These are phyloP conservation scores for Ascochyta fabae DNA, from an alignment of 2,329 filamentous ascomycete genomes.

Conservation along the genomic window DNA sequence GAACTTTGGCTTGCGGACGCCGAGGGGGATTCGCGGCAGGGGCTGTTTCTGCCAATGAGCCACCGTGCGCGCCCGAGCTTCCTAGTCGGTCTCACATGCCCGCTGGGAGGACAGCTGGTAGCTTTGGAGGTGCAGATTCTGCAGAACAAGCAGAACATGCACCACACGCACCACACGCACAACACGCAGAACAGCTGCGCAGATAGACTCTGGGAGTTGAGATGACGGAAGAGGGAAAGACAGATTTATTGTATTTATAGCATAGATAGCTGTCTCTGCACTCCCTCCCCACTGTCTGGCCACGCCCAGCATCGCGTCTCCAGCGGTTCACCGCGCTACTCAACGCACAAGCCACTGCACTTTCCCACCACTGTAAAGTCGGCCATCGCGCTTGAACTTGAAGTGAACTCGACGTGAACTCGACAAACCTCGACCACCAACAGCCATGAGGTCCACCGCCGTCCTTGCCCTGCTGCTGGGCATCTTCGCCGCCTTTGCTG, in stretches of 20 bases:
- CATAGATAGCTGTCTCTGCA: background rate
- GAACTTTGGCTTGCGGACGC: background rate
- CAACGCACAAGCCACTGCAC: slow-evolving; percentile 39
- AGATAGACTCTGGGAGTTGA: background rate
- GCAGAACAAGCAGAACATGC: too few species aligned
- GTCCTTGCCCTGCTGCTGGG: slow-evolving; percentile 72
- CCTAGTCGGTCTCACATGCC: slow-evolving; percentile 9
- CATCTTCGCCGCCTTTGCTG: slow-evolving; percentile 70
- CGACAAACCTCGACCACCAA: slow-evolving; percentile 13
- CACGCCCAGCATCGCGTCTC: slow-evolving; percentile 1
- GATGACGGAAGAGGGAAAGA: slow-evolving; percentile 3
- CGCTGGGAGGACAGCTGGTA: slow-evolving; percentile 3
- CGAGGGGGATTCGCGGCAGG: slow-evolving; percentile 6
- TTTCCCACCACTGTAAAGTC: slow-evolving; percentile 34
- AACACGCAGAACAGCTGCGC: background rate
- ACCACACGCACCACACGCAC: background rate
- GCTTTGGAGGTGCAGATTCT: background rate
- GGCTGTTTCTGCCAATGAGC: slow-evolving; percentile 5
- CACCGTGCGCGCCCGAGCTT: slow-evolving; percentile 13
- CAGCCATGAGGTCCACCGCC: slow-evolving; percentile 72
- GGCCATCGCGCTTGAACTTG: slow-evolving; percentile 24
- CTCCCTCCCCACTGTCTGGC: slow-evolving; percentile 11
- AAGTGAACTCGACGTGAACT: background rate
- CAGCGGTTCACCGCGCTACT: slow-evolving; percentile 30
- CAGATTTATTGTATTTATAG: background rate